Evolutionary conservation across 495 filamentous ascomycete species (phyloP), one percentile per base, ranked within the genome.

Genomic region (Penicillium soppii): DNA sequence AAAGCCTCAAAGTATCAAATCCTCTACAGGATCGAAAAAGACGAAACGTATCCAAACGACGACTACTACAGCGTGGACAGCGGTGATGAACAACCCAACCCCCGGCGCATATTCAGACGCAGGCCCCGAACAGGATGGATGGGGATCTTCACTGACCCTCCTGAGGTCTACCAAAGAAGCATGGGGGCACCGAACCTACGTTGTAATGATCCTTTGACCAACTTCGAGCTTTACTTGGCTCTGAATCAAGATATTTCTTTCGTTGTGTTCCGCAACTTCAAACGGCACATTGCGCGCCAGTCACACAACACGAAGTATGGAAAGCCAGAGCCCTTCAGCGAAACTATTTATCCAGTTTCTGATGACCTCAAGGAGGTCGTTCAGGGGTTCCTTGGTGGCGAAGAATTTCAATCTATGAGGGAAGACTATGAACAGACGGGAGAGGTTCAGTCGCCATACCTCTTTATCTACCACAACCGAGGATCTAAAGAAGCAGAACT

Each of bases 141-240:
- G 33, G 46, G 45, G 3, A 36, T 47, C 13, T 54, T 42, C 37
- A 40, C 37, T 7, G 52, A 54, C 17, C 44, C 44, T 1, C 52
- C 52, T 5, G 52, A 54, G 15, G 21, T 30, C 19, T 25, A 53
- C 12, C 27, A 41, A 12, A 37, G 30, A 16, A 19, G 47, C 17
- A 43, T 25, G 22, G 20, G 33, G 5, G 23, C 39, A 21, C 27
- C 22, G 1, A 17, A 38, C 23, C 32, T 59, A n/a, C 53, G 40
- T 20, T 52, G 53, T 35, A 58, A 54, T 26, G 35, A 52, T 6
- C 54, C 47, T 1, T 12, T 59, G 46, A 13, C 5, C 8, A 63
- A 66, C 40, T 56, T 63, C 23, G 62, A 66, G 16, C 50, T 66
- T n/a, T 66, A 54, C 54, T 47, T 66, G 15, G 62, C 62, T 29